phyloP scores from a whole-genome alignment of 306 rosid genomes.

The Inga leiocalycina region DNA sequence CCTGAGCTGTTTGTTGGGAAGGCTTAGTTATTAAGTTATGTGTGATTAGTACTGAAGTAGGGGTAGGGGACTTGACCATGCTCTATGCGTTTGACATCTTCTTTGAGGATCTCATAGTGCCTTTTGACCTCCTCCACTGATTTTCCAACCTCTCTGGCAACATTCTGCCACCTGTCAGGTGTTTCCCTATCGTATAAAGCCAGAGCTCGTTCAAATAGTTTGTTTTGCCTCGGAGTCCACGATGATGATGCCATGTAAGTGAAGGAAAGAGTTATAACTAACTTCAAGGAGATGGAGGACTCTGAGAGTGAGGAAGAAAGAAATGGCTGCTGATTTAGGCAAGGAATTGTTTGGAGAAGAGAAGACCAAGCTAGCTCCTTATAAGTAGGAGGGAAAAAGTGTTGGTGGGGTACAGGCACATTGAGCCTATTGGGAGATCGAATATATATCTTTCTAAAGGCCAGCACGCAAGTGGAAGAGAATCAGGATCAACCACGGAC shows the following conservation, averaged over 20 bases:
- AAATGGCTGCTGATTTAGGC: background rate
- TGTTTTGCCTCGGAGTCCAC: conserved; percentile 60
- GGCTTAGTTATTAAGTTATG: conserved; percentile 1
- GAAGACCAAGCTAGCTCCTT: conserved; percentile 40
- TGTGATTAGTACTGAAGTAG: conserved; percentile 27
- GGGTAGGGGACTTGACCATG: conserved; percentile 55
- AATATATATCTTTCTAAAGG: conserved; percentile 60
- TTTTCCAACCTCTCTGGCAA: conserved; percentile 56
- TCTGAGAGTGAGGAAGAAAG: background rate
- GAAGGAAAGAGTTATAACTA: background rate
- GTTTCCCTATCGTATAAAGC: conserved; percentile 58
- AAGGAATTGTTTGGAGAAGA: conserved; percentile 36
- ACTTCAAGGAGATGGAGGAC: background rate
- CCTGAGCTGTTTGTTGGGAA: background rate
- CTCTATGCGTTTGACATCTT: conserved; percentile 60
- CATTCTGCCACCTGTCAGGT: conserved; percentile 63
- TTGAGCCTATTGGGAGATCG: conserved; percentile 48
- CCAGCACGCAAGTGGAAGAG: conserved; percentile 39
- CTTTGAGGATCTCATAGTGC: conserved; percentile 64
- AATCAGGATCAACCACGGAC: conserved; percentile 45
- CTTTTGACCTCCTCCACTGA: conserved; percentile 62
- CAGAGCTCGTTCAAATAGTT: conserved; percentile 55
- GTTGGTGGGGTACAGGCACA: conserved; percentile 32
- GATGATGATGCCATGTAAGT: conserved; percentile 58
- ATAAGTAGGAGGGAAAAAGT: conserved; percentile 48